phyloP scores from a whole-genome alignment of 331 rosid genomes.

The Malus hybrid region DNA sequence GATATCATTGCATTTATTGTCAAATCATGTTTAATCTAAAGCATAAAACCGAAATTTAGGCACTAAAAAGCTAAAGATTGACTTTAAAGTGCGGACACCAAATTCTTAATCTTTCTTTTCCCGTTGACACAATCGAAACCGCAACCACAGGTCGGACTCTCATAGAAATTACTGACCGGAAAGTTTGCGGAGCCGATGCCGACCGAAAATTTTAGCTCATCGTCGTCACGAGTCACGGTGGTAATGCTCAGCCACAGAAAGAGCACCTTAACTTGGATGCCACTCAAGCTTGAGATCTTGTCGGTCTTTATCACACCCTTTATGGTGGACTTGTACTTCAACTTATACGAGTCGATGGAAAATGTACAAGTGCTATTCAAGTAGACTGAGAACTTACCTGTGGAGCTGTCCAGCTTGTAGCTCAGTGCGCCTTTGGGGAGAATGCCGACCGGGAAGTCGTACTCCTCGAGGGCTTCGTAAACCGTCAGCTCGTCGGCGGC shows the following conservation, averaged over 20 bases:
- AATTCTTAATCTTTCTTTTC: conserved; percentile 1
- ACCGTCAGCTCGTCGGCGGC: conserved; percentile 10
- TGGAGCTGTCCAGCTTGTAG: conserved; percentile 29
- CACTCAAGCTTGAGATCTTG: conserved; percentile 32
- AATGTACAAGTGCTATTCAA: conserved; percentile 34
- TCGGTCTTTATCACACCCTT: conserved; percentile 29
- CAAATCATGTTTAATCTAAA: background rate
- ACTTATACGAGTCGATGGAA: conserved; percentile 24
- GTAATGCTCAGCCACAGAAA: conserved; percentile 41
- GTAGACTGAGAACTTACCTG: conserved; percentile 40
- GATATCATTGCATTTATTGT: background rate
- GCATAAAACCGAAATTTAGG: background rate
- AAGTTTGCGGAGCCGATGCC: conserved; percentile 41
- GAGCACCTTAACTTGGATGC: conserved; percentile 31
- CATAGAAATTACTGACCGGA: conserved; percentile 29
- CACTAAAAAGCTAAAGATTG: background rate
- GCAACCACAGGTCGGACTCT: conserved; percentile 45
- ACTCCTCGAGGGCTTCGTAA: conserved; percentile 36
- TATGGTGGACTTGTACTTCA: conserved; percentile 44
- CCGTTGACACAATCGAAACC: conserved; percentile 48
- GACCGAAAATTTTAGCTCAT: conserved; percentile 41
- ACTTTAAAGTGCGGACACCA: conserved; percentile 16
- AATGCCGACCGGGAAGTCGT: conserved; percentile 47
- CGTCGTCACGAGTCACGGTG: conserved; percentile 20
- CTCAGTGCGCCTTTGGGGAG: conserved; percentile 41